These are phyloP conservation scores for Lavandula angustifolia DNA, from an alignment of 257 asterid species.

Conservation along the genomic window DNA sequence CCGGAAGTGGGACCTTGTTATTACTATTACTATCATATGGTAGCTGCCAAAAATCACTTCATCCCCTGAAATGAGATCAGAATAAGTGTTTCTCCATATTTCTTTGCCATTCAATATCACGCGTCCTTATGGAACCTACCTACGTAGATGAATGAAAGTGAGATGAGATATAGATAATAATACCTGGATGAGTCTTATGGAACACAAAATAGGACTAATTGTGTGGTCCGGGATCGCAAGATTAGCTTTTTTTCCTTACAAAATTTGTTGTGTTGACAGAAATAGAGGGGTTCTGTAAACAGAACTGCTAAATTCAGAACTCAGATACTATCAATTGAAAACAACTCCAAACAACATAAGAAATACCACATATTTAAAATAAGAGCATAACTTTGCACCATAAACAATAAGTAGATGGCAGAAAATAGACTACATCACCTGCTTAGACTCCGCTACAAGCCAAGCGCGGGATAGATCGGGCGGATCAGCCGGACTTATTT, in stretches of 20 bases:
- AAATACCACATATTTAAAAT: not conserved
- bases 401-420: not conserved
- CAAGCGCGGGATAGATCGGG: slow-evolving; percentile 47
- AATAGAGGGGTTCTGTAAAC: slow-evolving; percentile 65
- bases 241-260: slow-evolving; percentile 56
- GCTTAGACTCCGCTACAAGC: slow-evolving; percentile 62
- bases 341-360: not conserved
- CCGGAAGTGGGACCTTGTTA: slow-evolving; percentile 69
- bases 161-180: slow-evolving; percentile 32
- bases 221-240: slow-evolving; percentile 55
- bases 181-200: slow-evolving; percentile 66
- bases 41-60: slow-evolving; percentile 76
- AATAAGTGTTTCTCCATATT: slow-evolving; percentile 51
- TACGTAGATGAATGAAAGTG: slow-evolving; percentile 34
- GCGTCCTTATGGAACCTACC: slow-evolving; percentile 75
- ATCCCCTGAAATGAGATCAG: slow-evolving; percentile 78
- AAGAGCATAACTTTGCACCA: slow-evolving; percentile 10
- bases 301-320: not conserved
- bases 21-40: slow-evolving; percentile 55
- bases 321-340: not conserved
- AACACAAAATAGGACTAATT: slow-evolving; percentile 55
- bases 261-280: slow-evolving; percentile 53
- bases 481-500: slow-evolving; percentile 57
- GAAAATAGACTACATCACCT: slow-evolving; percentile 43
- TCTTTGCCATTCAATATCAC: slow-evolving; percentile 79